A percentile compares a stretch with the other conserved stretches of the same genome.
Conservation (phyloP, 2,329 filamentous ascomycete species). For the Orbilia quercus region DNA sequence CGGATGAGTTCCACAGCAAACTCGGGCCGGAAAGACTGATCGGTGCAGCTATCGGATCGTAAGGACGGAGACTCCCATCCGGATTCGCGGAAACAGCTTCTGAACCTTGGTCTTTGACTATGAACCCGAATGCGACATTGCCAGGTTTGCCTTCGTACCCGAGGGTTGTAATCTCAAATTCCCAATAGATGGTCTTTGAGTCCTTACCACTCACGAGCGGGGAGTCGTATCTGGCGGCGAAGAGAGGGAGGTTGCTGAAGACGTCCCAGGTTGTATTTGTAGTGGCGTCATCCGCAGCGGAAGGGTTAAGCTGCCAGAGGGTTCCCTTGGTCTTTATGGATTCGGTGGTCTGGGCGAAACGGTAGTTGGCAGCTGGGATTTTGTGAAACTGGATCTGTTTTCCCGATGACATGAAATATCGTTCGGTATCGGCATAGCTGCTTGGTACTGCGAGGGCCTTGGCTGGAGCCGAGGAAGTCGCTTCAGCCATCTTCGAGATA, state of each 20-base stretch:
- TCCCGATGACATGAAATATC: constrained; percentile 48
- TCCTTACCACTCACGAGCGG: constrained; percentile 44
- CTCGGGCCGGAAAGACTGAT: constrained; percentile 41
- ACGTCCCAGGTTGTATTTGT: constrained; percentile 47
- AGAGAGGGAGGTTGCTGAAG: constrained; percentile 30
- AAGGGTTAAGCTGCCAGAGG: constrained; percentile 54
- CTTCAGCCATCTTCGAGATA: constrained; percentile 21
- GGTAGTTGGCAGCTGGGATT: constrained; percentile 47
- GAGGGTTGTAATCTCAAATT: constrained; percentile 47
- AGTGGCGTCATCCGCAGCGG: constrained; percentile 28
- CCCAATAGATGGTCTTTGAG: constrained; percentile 53
- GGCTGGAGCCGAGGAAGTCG: constrained; percentile 1
- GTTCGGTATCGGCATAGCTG: constrained; percentile 40
- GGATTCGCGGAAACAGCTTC: constrained; percentile 21
- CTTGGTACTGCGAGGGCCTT: constrained; percentile 17
- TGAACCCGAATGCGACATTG: constrained; percentile 32
- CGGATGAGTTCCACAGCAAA: constrained; percentile 42
- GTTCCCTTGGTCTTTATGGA: constrained; percentile 52
- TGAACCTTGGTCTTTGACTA: constrained; percentile 41
- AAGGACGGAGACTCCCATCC: constrained; percentile 28
- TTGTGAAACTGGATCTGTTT: constrained; percentile 39
- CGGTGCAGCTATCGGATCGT: constrained; percentile 20
- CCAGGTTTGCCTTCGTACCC: constrained; percentile 33
- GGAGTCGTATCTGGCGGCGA: constrained; percentile 45
- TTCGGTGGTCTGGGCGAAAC: constrained; percentile 46